Percentiles rank a stretch among this genome's conserved stretches.
Conservation (phyloP, 2,329 filamentous ascomycete genomes). For the Lasiodiplodia sp. region DNA sequence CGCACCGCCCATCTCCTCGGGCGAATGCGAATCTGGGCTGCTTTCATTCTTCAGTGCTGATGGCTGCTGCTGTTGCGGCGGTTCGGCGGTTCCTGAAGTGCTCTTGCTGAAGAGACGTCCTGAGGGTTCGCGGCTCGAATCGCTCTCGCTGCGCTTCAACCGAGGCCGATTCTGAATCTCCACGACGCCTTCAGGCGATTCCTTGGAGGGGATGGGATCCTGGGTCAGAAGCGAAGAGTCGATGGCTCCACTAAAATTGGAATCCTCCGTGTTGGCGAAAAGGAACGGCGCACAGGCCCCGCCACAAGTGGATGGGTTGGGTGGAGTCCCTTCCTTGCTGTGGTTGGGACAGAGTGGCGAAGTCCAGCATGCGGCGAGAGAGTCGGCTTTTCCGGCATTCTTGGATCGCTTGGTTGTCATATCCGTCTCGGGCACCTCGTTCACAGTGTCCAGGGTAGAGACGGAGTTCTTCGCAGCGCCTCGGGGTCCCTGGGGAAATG, state of each 20-base stretch:
- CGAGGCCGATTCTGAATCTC: slow-evolving; percentile 45
- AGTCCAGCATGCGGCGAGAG: slow-evolving; percentile 51
- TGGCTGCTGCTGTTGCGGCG: slow-evolving; percentile 30
- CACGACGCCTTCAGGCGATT: slow-evolving; percentile 41
- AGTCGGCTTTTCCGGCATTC: slow-evolving; percentile 42
- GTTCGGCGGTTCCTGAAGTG: slow-evolving; percentile 22
- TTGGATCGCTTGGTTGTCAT: slow-evolving; percentile 45
- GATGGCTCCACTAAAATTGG: slow-evolving; percentile 34
- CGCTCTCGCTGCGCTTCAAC: slow-evolving; percentile 46
- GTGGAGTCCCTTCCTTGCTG: slow-evolving; percentile 42
- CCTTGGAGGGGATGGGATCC: slow-evolving; percentile 44
- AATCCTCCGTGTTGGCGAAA: slow-evolving; percentile 38
- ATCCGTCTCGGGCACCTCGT: slow-evolving; percentile 32
- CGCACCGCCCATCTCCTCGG: slow-evolving; percentile 37
- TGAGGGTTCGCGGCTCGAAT: slow-evolving; percentile 34
- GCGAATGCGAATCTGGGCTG: slow-evolving; percentile 36
- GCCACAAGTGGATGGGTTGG: slow-evolving; percentile 50
- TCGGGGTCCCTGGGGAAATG: slow-evolving; percentile 46
- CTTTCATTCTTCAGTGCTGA: slow-evolving; percentile 44
- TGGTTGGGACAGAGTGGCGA: slow-evolving; percentile 52
- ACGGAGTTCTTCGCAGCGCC: slow-evolving; percentile 33
- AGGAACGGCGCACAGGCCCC: slow-evolving; percentile 51
- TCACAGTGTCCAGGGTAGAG: slow-evolving; percentile 34
- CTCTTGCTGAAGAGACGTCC: slow-evolving; percentile 40
- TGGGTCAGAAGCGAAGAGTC: slow-evolving; percentile 40